Conservation (phyloP, 179 eudicot genomes). For the Nepenthes alata region DNA sequence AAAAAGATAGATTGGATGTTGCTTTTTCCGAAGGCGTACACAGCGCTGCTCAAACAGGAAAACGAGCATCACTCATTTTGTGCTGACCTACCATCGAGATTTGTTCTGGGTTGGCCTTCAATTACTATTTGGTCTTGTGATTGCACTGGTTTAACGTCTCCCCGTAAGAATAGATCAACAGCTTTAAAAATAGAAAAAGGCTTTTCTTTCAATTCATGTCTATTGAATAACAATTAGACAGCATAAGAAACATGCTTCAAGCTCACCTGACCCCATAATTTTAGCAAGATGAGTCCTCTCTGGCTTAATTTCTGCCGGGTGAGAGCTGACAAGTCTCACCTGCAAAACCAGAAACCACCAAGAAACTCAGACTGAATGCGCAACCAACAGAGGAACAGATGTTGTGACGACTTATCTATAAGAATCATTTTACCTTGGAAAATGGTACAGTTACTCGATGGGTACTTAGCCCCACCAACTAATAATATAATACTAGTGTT, state of each 20-base stretch:
- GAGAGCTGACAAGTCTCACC: conserved; percentile 1
- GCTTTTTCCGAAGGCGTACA: too few relatives aligned
- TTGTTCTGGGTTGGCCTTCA: background rate
- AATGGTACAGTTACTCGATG: too few relatives aligned
- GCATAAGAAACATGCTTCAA: background rate
- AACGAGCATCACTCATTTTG: too few relatives aligned
- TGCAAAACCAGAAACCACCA: background rate
- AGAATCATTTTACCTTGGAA: too few relatives aligned
- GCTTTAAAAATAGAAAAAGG: background rate
- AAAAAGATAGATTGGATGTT: too few relatives aligned
- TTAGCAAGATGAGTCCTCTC: background rate
- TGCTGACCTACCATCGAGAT: background rate
- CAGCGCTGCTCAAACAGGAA: too few relatives aligned
- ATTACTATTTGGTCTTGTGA: background rate
- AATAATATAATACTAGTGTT: too few relatives aligned
- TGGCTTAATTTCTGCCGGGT: conserved; percentile 2
- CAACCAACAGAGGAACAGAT: too few relatives aligned
- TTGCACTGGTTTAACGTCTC: background rate
- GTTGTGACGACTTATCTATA: too few relatives aligned
- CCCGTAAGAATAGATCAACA: background rate
- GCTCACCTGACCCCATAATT: conserved; percentile 2
- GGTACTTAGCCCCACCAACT: too few relatives aligned
- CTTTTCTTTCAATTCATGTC: too few relatives aligned
- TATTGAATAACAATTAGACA: too few relatives aligned
- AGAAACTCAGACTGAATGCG: background rate